These are phyloP conservation scores for Claviceps sorghi DNA, from an alignment of 2,329 filamentous ascomycete species.

Conservation along the genomic window DNA sequence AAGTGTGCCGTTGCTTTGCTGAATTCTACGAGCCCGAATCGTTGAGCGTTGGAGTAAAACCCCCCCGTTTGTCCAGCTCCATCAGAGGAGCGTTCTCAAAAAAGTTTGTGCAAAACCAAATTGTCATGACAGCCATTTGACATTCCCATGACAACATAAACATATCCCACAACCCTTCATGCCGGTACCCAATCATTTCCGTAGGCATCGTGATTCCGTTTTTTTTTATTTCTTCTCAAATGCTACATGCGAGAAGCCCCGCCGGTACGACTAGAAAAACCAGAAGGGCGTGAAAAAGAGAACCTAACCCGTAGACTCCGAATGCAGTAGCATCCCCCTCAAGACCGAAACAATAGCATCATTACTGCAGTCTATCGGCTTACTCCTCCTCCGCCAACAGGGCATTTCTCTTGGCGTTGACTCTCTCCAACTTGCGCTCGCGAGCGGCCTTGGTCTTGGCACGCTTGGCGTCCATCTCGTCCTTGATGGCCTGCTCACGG, in stretches of 20 bases:
- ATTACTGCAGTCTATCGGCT: constrained; percentile 27
- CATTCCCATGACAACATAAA: too few species aligned
- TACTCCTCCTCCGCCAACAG: constrained; percentile 58
- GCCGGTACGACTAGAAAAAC: constrained; percentile 33
- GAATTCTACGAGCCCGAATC: too few species aligned
- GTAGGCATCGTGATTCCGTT: constrained; percentile 35
- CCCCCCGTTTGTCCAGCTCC: too few species aligned
- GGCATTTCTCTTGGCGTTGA: constrained; percentile 78
- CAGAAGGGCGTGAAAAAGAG: constrained; percentile 30
- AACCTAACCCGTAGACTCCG: constrained; percentile 45
- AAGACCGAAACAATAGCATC: constrained; percentile 25
- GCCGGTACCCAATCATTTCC: not conserved
- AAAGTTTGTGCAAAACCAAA: not conserved
- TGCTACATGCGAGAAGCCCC: constrained; percentile 43
- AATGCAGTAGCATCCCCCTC: constrained; percentile 43
- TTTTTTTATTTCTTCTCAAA: constrained; percentile 26
- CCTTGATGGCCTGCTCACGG: constrained; percentile 90
- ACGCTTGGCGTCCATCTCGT: constrained; percentile 99
- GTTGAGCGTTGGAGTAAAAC: too few species aligned
- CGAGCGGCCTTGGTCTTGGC: constrained; percentile 99
- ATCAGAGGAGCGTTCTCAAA: too few species aligned
- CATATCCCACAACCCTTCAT: not conserved
- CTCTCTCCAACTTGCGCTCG: constrained; percentile 93
- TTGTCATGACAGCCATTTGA: not conserved
- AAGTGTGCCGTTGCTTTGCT: too few species aligned